Conservation (phyloP, 148 eudicot genomes). For the Rhododendron ferrugineum region DNA sequence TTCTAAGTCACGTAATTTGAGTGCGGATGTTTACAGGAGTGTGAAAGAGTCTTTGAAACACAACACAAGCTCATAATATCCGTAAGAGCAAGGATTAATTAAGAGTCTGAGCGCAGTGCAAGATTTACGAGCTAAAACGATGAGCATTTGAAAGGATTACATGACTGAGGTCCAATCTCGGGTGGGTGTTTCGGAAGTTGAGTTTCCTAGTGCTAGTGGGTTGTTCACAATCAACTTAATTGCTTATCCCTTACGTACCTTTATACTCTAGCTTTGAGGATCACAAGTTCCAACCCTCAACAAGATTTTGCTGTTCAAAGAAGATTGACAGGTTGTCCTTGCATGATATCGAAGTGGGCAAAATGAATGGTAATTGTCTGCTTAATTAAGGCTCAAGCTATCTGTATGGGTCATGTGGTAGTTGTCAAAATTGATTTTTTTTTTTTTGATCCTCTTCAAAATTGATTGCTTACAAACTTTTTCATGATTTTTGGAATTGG, state of each 20-base stretch:
- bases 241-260: background rate
- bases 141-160: too few species aligned
- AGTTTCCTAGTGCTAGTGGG: background rate
- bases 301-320: background rate
- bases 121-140: too few species aligned
- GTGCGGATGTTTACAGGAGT: background rate
- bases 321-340: slow-evolving; percentile 2
- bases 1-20: too few species aligned
- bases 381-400: background rate
- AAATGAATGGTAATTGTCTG: background rate
- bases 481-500: background rate
- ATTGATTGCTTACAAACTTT: slow-evolving; percentile 5
- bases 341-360: background rate
- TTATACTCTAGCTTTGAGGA: background rate
- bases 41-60: too few species aligned
- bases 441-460: too few species aligned
- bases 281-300: slow-evolving; percentile 1
- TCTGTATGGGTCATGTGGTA: background rate
- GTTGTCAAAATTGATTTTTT: slow-evolving; percentile 13
- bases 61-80: too few species aligned
- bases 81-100: background rate
- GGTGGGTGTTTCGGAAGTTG: background rate
- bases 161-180: background rate
- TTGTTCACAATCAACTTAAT: background rate
- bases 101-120: too few species aligned